Conservation (phyloP, 352 stramenopile species). For the Bremia lactucae region DNA sequence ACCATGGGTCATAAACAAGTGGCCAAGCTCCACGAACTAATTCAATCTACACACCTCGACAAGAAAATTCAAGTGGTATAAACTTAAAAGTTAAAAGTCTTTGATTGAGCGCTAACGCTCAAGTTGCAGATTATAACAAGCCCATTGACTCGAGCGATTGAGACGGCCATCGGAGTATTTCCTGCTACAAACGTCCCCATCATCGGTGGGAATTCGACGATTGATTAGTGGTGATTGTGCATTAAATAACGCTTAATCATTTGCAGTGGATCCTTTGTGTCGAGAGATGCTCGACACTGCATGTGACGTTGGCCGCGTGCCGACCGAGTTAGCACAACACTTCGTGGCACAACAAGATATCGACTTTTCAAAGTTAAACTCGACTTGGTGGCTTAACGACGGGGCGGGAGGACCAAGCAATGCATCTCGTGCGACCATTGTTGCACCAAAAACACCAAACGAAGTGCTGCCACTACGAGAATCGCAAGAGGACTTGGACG, state of each 20-base stretch:
- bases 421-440: conserved; percentile 8
- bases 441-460: conserved; percentile 24
- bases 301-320: conserved; percentile 66
- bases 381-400: conserved; percentile 60
- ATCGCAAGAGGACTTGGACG: conserved; percentile 40
- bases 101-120: background rate
- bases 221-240: background rate
- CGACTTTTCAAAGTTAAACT: conserved; percentile 36
- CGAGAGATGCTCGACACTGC: conserved; percentile 80
- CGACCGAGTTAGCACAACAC: conserved; percentile 27
- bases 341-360: conserved; percentile 21
- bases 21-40: conserved; percentile 29
- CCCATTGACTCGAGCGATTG: conserved; percentile 70
- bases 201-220: conserved; percentile 20
- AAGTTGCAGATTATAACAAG: conserved; percentile 61
- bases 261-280: conserved; percentile 54
- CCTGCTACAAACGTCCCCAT: conserved; percentile 40
- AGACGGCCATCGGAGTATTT: conserved; percentile 67
- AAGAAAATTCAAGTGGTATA: conserved; percentile 60
- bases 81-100: background rate
- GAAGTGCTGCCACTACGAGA: conserved; percentile 56
- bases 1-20: conserved; percentile 57
- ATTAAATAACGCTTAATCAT: conserved; percentile 1
- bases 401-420: conserved; percentile 16
- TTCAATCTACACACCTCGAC: conserved; percentile 31